Percentiles rank a stretch among this genome's conserved stretches.
Evolutionary conservation across 805 yeast genomes (phyloP).

Genomic region (Ogataea pignaliae): DNA sequence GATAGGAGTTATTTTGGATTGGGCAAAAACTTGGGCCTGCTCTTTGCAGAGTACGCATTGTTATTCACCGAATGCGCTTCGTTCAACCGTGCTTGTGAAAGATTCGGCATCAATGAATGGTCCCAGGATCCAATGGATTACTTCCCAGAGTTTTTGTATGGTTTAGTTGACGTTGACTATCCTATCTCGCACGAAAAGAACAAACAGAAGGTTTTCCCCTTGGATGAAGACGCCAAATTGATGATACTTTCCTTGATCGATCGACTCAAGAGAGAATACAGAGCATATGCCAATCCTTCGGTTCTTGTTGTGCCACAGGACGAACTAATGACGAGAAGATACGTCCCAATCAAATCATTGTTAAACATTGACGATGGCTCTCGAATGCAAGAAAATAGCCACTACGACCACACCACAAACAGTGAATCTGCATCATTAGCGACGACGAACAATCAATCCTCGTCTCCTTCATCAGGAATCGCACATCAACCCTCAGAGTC

Average conservation of each 20-base stretch:
- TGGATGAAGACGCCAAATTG: conserved; percentile 6
- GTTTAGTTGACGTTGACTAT: conserved; percentile 14
- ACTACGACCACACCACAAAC: no score
- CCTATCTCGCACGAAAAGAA: conserved; percentile 2
- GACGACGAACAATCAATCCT: no score
- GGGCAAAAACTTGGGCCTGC: conserved; percentile 15
- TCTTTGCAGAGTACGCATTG: conserved; percentile 15
- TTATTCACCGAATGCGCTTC: conserved; percentile 6
- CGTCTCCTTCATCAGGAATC: no score
- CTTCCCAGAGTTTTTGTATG: conserved; percentile 23
- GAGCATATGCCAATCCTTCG: conserved; percentile 16
- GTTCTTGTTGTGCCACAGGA: not conserved
- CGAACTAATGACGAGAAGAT: conserved; percentile 5
- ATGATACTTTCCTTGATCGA: conserved; percentile 10
- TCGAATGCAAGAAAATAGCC: no score
- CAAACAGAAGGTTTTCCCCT: conserved; percentile 5
- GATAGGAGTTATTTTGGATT: conserved; percentile 16
- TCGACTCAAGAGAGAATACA: conserved; percentile 19
- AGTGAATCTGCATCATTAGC: no score
- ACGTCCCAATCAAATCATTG: conserved; percentile 15
- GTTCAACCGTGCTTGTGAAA: conserved; percentile 17
- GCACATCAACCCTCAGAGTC: no score
- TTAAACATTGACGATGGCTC: conserved; percentile 3
- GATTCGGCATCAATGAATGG: conserved; percentile 20
- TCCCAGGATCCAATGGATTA: conserved; percentile 12